phyloP scores from a whole-genome alignment of 192 early-diverging fungal genomes.

The Podila horticola region DNA sequence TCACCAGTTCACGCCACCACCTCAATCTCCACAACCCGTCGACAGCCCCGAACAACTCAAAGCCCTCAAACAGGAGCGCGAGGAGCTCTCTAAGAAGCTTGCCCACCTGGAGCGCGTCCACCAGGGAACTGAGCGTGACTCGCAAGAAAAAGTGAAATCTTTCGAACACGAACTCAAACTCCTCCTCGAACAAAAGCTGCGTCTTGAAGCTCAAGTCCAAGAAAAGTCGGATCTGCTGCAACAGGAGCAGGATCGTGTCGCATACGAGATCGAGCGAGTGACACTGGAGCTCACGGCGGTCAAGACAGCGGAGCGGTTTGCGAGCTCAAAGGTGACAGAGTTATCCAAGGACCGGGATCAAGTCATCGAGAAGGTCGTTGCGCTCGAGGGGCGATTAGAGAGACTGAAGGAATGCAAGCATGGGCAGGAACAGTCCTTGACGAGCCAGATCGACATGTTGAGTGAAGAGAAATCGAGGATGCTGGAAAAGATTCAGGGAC shows the following conservation, averaged over 20 bases:
- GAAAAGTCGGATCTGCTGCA: conserved; percentile 42
- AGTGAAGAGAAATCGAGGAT: conserved; percentile 7
- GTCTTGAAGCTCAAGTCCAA: conserved; percentile 40
- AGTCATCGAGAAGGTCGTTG: conserved; percentile 30
- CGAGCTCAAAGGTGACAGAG: conserved; percentile 39
- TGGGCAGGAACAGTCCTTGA: conserved; percentile 40
- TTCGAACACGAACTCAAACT: conserved; percentile 28
- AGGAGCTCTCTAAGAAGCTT: conserved; percentile 41
- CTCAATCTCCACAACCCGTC: not conserved
- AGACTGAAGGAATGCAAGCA: conserved; percentile 29
- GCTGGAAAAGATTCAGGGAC: not conserved
- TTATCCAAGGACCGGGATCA: conserved; percentile 35
- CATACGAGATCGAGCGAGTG: conserved; percentile 39
- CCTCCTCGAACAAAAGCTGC: conserved; percentile 29
- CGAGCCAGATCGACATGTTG: conserved; percentile 29
- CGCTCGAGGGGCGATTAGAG: conserved; percentile 29
- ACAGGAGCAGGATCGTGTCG: conserved; percentile 29
- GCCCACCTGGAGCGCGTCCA: conserved; percentile 36
- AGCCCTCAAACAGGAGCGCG: conserved; percentile 37
- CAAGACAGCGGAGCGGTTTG: conserved; percentile 36
- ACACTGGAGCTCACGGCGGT: conserved; percentile 35
- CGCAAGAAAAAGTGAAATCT: conserved; percentile 22
- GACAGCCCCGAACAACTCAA: conserved; percentile 22
- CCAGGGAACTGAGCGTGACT: conserved; percentile 39
- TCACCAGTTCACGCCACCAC: not conserved